Evolutionary conservation across 768 basidiomycete genomes (phyloP).

Genomic region (button mushroom (Agaricus bisporus)): DNA sequence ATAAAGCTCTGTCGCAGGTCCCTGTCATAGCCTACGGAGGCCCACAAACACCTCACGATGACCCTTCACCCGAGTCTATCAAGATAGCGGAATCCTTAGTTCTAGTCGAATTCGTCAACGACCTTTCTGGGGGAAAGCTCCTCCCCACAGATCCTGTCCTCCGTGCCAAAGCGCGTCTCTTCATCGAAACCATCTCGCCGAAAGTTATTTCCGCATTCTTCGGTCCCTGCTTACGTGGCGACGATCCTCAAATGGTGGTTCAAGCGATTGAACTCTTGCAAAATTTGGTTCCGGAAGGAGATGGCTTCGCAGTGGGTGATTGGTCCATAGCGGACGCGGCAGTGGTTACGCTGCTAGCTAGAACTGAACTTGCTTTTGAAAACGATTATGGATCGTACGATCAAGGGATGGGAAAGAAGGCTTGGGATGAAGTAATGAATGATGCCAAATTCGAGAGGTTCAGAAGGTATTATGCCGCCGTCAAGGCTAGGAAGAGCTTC

Average conservation of each 20-base stretch:
- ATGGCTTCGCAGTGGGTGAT: slow-evolving; percentile 32
- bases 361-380: slow-evolving; percentile 35
- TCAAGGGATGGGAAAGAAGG: slow-evolving; percentile 39
- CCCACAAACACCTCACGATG: slow-evolving; percentile 40
- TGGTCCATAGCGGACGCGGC: slow-evolving; percentile 61
- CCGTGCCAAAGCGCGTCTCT: slow-evolving; percentile 56
- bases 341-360: slow-evolving; percentile 52
- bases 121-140: slow-evolving; percentile 35
- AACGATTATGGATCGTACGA: slow-evolving; percentile 49
- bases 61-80: slow-evolving; percentile 51
- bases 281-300: slow-evolving; percentile 32
- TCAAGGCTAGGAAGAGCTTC: slow-evolving; percentile 48
- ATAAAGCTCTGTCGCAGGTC: slow-evolving; percentile 27
- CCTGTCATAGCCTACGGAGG: slow-evolving; percentile 60
- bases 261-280: slow-evolving; percentile 42
- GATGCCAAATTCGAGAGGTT: slow-evolving; percentile 44
- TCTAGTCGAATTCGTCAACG: slow-evolving; percentile 61
- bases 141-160: slow-evolving; percentile 49
- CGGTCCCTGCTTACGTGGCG: slow-evolving; percentile 28
- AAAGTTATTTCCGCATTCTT: slow-evolving; percentile 33
- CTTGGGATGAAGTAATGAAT: slow-evolving; percentile 33
- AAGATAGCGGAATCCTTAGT: slow-evolving; percentile 63
- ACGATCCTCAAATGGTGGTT: slow-evolving; percentile 34
- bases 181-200: slow-evolving; percentile 48
- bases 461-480: slow-evolving; percentile 37